Base-by-base conservation (phyloP, 352 stramenopile species). In the Pythium apleroticum region DNA sequence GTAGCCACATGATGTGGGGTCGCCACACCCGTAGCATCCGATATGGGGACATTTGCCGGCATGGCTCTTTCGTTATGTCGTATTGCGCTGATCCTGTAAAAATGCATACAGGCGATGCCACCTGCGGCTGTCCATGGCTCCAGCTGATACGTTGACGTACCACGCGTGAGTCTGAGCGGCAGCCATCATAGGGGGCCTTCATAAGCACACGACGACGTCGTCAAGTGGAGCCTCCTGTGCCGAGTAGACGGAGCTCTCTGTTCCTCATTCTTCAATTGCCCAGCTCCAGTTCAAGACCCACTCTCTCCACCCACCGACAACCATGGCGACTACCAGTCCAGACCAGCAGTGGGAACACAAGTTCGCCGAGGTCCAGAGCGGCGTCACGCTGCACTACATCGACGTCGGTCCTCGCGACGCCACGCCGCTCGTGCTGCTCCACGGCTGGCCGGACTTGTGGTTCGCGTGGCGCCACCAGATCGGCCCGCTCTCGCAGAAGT, bases 381-480 rank as follows among this genome's bases (percentile, higher is more conserved):
- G 52, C 27, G 30, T 43, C 27, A 35, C 52, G 52, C 37, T 45
- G 1, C 76, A 89, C 57, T 89, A 78, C 50, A 71, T 84, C 48
- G 77, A 87, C 7, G 76, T 75, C 22, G 76, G 77, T 17, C 75
- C 71, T 3, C 64, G 66, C 9, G 75, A 88, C 69, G 75, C 50
- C 9, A 66, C 72, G 33, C 73, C 77, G 8, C 45, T 90, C 27
- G 77, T 90, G 59, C 76, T 90, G 52, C 33, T 87, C 52, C 81
- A 90, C 24, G 81, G 78, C n/a, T 90, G 76, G 68, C 81, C 78
- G 15, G 81, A 90, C 24, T 56, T 89, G 5, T 84, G 77, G 73
- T 87, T 85, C 41, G 79, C 68, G 28, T 88, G 81, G 78, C 71
- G 77, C 71, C 68, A 89, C 52, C 78, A 88, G 68, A 80, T 89